Percentiles rank a stretch among this genome's conserved stretches.
These are phyloP conservation scores for Aquanectria penicillioides DNA, from an alignment of 2,329 filamentous ascomycete genomes.

Conservation along the genomic window DNA sequence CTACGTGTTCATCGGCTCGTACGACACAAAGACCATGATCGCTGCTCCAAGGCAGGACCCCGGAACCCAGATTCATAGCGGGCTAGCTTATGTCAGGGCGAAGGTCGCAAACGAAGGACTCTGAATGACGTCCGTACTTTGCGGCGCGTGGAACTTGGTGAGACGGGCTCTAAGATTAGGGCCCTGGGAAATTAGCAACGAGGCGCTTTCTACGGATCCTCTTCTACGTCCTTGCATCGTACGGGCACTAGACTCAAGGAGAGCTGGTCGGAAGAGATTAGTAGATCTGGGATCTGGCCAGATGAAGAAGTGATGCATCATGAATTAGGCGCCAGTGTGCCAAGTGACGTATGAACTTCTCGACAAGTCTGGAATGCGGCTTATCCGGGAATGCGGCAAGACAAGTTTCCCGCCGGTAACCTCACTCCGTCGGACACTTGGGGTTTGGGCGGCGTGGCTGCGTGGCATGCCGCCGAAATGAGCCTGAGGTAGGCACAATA, in stretches of 20 bases:
- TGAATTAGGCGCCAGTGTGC: constrained; percentile 18
- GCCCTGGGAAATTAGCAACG: constrained; percentile 15
- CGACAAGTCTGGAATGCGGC: constrained; percentile 27
- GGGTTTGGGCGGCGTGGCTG: constrained; percentile 11
- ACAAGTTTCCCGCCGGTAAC: constrained; percentile 35
- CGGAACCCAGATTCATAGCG: constrained; percentile 18
- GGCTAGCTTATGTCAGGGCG: background rate
- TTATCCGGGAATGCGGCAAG: constrained; percentile 25
- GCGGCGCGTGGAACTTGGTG: constrained; percentile 11
- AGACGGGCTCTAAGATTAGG: constrained; percentile 9
- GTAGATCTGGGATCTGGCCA: background rate
- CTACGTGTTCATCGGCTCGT: constrained; percentile 35
- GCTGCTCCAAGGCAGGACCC: constrained; percentile 21
- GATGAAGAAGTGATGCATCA: background rate
- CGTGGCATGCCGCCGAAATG: constrained; percentile 38
- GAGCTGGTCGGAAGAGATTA: background rate
- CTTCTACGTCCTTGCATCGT: background rate
- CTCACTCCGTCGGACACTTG: constrained; percentile 28
- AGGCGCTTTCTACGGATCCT: background rate
- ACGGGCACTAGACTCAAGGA: no score
- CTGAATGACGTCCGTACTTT: no score
- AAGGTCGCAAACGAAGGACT: background rate
- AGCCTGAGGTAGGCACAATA: constrained; percentile 32
- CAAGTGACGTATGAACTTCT: constrained; percentile 21
- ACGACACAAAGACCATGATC: constrained; percentile 26